Percentiles rank a stretch among this genome's conserved stretches.
phyloP scores from a whole-genome alignment of 2,329 filamentous ascomycete species.

The Verticillium dahliae region DNA sequence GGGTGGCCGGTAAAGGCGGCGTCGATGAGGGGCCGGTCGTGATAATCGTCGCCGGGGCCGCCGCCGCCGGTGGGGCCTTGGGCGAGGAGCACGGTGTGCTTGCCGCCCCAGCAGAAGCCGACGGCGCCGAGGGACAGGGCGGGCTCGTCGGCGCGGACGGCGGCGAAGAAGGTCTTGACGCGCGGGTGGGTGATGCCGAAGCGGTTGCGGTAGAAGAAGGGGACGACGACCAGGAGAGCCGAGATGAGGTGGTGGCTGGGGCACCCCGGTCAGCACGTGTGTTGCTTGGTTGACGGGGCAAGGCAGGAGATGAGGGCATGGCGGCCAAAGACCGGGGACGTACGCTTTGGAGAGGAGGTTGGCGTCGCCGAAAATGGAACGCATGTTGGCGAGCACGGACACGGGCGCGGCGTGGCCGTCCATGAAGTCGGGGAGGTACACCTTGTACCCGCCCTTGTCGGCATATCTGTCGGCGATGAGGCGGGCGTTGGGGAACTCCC shows the following conservation, averaged over 20 bases:
- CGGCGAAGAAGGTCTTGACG: conserved; percentile 28
- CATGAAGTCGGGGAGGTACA: conserved; percentile 54
- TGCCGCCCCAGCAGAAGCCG: conserved; percentile 60
- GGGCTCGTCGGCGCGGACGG: conserved; percentile 22
- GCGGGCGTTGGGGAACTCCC: conserved; percentile 44
- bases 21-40: conserved; percentile 36
- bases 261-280: background rate
- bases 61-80: conserved; percentile 19
- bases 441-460: conserved; percentile 38
- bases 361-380: background rate
- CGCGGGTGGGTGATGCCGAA: conserved; percentile 22
- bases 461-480: conserved; percentile 48
- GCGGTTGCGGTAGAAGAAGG: conserved; percentile 24
- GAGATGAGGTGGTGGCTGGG: conserved; percentile 1
- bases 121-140: conserved; percentile 38
- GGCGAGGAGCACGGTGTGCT: conserved; percentile 42
- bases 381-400: conserved; percentile 20
- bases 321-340: background rate
- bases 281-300: background rate
- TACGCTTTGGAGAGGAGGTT: background rate
- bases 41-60: conserved; percentile 11
- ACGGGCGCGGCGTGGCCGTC: conserved; percentile 22
- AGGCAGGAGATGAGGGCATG: background rate
- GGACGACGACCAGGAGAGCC: conserved; percentile 13
- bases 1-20: conserved; percentile 48